Evolutionary conservation across 495 filamentous ascomycete species (phyloP).

Genomic region (Tirmania nivea): DNA sequence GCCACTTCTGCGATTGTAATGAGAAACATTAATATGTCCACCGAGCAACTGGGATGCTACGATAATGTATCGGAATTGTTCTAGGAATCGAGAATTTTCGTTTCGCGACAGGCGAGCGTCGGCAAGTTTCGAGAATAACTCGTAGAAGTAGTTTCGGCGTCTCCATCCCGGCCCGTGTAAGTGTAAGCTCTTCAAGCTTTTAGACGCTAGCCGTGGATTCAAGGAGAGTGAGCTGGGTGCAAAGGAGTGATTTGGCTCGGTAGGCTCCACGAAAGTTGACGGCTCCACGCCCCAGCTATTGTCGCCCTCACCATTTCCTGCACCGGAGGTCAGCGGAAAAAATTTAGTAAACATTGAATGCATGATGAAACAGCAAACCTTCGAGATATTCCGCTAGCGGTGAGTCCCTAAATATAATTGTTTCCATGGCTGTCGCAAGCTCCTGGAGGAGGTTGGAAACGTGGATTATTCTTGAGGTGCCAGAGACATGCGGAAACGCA

Average conservation of each 20-base stretch:
- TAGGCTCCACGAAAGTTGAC: constrained; percentile 7
- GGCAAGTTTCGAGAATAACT: constrained; percentile 27
- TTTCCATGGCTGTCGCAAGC: constrained; percentile 46
- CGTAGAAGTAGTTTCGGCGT: constrained; percentile 9
- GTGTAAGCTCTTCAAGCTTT: constrained; percentile 8
- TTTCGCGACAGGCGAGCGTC: constrained; percentile 59
- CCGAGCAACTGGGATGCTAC: constrained; percentile 80
- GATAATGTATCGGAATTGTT: constrained; percentile 89
- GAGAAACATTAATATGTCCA: constrained; percentile 33
- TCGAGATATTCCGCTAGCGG: constrained; percentile 85
- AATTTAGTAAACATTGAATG: no score
- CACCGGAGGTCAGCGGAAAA: constrained; percentile 4
- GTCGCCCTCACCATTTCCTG: constrained; percentile 29
- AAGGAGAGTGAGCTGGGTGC: constrained; percentile 24
- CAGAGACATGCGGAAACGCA: background rate
- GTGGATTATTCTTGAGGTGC: background rate
- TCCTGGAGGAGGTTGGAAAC: background rate
- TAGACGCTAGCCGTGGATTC: constrained; percentile 7
- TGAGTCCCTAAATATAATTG: constrained; percentile 70
- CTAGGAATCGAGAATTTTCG: constrained; percentile 73
- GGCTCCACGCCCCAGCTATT: constrained; percentile 24
- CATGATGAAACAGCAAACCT: constrained; percentile 32
- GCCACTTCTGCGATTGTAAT: constrained; percentile 16
- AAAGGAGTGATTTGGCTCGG: constrained; percentile 7
- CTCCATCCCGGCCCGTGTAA: constrained; percentile 12